Percentiles rank a stretch among this genome's conserved stretches.
Conservation (phyloP, 306 rosid genomes). For the Cajanus cajan region DNA sequence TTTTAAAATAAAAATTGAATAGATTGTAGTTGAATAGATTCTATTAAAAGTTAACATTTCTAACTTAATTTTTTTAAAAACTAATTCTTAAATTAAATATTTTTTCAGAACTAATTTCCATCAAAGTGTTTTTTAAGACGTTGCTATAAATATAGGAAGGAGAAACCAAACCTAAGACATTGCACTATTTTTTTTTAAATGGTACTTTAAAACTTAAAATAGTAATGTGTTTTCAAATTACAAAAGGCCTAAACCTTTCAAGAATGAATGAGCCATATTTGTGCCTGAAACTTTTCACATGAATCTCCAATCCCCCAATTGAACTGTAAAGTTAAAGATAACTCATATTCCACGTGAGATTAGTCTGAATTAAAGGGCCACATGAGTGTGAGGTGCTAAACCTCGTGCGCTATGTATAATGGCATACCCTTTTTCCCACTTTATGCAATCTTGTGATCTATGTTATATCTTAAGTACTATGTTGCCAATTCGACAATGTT, state of each 20-base stretch:
- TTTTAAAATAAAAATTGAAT: not conserved
- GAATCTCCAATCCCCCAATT: slow-evolving; percentile 17
- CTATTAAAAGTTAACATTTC: not conserved
- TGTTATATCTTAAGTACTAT: not conserved
- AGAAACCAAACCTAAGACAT: too few species aligned
- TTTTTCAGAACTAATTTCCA: too few species aligned
- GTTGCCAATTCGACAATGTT: not conserved
- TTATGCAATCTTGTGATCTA: slow-evolving; percentile 3
- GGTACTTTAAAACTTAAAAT: not conserved
- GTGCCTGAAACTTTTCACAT: slow-evolving; percentile 29
- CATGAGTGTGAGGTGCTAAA: not conserved
- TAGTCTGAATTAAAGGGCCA: slow-evolving; percentile 15
- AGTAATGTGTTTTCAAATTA: not conserved
- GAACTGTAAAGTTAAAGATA: slow-evolving; percentile 42
- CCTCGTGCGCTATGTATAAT: slow-evolving; percentile 21
- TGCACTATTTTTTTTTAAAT: too few species aligned
- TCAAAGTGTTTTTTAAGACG: too few species aligned
- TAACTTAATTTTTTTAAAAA: not conserved
- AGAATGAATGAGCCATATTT: slow-evolving; percentile 5
- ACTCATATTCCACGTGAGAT: slow-evolving; percentile 13
- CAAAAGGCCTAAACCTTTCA: not conserved
- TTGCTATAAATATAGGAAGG: too few species aligned
- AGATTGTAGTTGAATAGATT: not conserved
- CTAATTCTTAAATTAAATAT: too few species aligned
- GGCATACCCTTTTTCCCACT: slow-evolving; percentile 5